These are phyloP conservation scores for Acer yangbiense DNA, from an alignment of 345 rosid genomes.

Conservation along the genomic window DNA sequence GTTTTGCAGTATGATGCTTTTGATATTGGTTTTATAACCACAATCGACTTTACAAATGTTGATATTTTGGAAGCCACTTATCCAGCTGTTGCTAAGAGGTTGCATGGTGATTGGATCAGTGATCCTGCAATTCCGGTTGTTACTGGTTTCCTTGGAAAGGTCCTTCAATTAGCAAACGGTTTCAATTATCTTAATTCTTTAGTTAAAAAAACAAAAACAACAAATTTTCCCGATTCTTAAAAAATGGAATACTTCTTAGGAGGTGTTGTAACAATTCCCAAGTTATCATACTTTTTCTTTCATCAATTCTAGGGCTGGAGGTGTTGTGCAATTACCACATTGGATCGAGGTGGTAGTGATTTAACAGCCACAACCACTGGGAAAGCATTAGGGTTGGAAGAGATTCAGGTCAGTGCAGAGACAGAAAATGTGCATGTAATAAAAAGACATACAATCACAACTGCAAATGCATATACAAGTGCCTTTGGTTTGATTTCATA, in stretches of 20 bases:
- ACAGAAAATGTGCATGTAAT: conserved; percentile 5
- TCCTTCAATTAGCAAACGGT: conserved; percentile 24
- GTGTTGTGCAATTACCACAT: conserved; percentile 86
- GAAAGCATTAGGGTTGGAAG: conserved; percentile 86
- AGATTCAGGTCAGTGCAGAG: conserved; percentile 78
- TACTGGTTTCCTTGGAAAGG: conserved; percentile 97
- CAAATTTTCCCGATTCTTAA: no score
- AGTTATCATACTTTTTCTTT: conserved; percentile 12
- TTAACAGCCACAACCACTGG: conserved; percentile 98
- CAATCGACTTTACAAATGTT: conserved; percentile 97
- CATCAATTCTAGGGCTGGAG: conserved; percentile 73
- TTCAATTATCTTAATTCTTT: background rate
- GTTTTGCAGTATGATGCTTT: conserved; percentile 94
- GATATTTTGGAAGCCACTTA: conserved; percentile 96
- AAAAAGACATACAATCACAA: conserved; percentile 11
- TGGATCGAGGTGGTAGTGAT: conserved; percentile 99
- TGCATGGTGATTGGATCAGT: conserved; percentile 71
- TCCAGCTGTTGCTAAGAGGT: conserved; percentile 91
- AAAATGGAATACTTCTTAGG: background rate
- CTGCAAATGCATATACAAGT: background rate
- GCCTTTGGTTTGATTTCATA: background rate
- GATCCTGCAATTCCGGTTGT: conserved; percentile 93
- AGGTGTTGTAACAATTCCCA: conserved; percentile 8
- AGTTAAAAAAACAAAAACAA: no score
- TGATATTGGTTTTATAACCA: conserved; percentile 87